A percentile compares a stretch with the other conserved stretches of the same genome.
Evolutionary conservation across 208 protist genomes (phyloP).

Genomic region (Novymonas esmeraldas): DNA sequence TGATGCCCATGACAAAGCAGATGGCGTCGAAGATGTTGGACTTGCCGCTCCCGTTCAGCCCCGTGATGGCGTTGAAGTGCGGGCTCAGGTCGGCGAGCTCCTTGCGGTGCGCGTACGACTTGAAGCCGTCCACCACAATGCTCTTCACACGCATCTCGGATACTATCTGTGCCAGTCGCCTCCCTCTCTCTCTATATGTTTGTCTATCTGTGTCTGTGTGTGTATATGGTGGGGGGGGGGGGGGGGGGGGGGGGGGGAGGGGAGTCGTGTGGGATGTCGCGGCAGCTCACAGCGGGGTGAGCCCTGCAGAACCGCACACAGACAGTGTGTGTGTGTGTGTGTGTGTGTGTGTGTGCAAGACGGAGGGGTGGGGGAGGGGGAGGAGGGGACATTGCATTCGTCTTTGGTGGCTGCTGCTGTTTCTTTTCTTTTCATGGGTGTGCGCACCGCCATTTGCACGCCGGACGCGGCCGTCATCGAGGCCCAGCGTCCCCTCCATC

Average conservation of each 20-base stretch:
- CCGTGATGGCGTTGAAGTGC: conserved; percentile 99
- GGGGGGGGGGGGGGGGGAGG: neutral
- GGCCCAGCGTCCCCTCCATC: no score
- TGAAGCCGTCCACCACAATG: conserved; percentile 99
- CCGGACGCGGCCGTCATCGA: no score
- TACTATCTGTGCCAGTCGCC: neutral
- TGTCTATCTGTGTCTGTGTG: conserved; percentile 1
- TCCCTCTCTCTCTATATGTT: neutral
- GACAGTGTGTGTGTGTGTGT: no score
- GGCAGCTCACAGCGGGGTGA: no score
- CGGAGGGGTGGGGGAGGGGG: neutral
- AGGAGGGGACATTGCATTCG: neutral
- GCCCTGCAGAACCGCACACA: no score
- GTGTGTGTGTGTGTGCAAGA: no score
- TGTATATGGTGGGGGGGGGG: neutral
- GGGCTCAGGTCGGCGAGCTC: conserved; percentile 97
- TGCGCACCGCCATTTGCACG: no score
- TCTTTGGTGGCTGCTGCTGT: no score
- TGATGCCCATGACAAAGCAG: conserved; percentile 99
- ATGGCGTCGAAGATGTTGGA: conserved; percentile 99
- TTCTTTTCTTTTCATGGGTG: no score
- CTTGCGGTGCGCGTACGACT: conserved; percentile 99
- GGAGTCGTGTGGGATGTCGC: no score
- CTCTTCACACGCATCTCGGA: conserved; percentile 98
- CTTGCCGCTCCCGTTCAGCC: conserved; percentile 99